phyloP scores from a whole-genome alignment of 352 stramenopile species.

The Globisporangium canariense region DNA sequence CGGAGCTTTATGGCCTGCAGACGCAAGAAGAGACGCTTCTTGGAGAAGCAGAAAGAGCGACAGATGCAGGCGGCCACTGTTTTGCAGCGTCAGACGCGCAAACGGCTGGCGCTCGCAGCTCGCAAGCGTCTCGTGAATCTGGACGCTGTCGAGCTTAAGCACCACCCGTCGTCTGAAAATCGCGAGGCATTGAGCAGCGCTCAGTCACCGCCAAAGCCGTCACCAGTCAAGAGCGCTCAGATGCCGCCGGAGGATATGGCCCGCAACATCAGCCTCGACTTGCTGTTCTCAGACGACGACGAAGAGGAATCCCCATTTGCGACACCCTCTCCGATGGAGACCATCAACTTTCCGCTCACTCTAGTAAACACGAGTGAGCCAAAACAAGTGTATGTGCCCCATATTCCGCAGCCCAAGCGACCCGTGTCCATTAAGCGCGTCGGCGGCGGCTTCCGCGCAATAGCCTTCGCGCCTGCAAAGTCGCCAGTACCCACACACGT shows the following conservation, averaged over 20 bases:
- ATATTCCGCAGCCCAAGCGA: conserved; percentile 9
- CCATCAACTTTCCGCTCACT: not conserved
- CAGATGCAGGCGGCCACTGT: conserved; percentile 35
- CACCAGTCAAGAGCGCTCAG: not conserved
- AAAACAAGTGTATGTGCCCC: not conserved
- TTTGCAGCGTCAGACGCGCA: conserved; percentile 46
- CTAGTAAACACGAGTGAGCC: not conserved
- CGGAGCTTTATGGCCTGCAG: conserved; percentile 29
- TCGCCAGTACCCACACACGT: conserved; percentile 5
- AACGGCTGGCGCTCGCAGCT: conserved; percentile 15
- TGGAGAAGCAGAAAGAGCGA: conserved; percentile 25
- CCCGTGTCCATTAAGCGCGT: conserved; percentile 43
- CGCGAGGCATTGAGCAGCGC: not conserved
- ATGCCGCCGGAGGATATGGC: not conserved
- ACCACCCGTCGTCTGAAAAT: not conserved
- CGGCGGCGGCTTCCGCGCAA: conserved; percentile 53
- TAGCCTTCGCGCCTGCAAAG: conserved; percentile 16
- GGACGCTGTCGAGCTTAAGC: not conserved
- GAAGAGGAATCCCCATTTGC: conserved; percentile 1
- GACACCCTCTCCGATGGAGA: not conserved
- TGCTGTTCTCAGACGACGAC: conserved; percentile 50
- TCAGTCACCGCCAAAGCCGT: not conserved
- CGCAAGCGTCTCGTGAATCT: conserved; percentile 12
- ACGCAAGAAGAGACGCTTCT: conserved; percentile 10
- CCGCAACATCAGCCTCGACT: conserved; percentile 39